Base-by-base conservation (phyloP, 2,329 filamentous ascomycete genomes). In the Diaporthe caulivora region DNA sequence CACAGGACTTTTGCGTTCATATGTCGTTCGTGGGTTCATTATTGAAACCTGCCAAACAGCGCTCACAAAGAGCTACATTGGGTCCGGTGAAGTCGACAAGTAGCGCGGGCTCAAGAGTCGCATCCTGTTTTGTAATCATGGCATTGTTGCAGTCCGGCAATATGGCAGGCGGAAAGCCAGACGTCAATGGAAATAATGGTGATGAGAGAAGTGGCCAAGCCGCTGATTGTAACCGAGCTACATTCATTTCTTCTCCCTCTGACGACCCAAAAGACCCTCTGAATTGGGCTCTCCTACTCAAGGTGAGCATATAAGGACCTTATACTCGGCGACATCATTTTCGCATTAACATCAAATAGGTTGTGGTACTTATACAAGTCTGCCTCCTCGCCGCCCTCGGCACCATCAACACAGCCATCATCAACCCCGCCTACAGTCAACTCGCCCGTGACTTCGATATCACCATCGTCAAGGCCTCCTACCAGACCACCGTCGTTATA, bases 401-500 rank as follows among this genome's bases (percentile, higher is more conserved):
- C 55, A 77, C 76, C 8, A 70, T 78, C 21, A 77, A 78, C 62
- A 76, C 77, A 8, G 76, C 78, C 6, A 76, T 78, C 62, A 77
- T 78, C 73, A 79, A 78, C 58, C 78, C 78, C 15, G 78, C 77
- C 10, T 78, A 77, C 68, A 75, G 64, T 15, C 76, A 76, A 15
- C 68, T 78, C 47, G 74, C 77, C 42, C 74, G 75, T 42, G 76
- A 77, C 51, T 76, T 79, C 40, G 51, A 72, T 47, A 77, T 79
- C 68, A 75, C 74, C n/a, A 76, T 67, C 9, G 75, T 77, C 5
- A 40, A 69, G 29, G 78, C 77, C 2, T 78, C 77, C 4, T 79
- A 79, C 34, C 73, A 75, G 60, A 80, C 78, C 2, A 80, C 80
- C 7, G 77, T 79, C 21, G 78, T 79, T 15, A 80, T 81, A 37